phyloP scores from a whole-genome alignment of 345 rosid species.

The Luvunga scandens region DNA sequence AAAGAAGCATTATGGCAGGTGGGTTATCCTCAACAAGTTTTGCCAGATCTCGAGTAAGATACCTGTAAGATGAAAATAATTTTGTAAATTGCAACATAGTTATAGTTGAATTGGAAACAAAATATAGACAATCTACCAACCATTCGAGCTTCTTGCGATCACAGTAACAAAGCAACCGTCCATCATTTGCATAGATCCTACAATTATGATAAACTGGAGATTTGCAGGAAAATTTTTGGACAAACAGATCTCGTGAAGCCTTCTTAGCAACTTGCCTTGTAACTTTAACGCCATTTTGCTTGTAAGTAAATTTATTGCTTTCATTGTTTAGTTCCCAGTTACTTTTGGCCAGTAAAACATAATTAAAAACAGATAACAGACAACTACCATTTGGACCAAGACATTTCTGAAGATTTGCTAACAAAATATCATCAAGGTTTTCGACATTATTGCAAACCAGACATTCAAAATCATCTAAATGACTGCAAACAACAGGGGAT shows the following conservation, averaged over 20 bases:
- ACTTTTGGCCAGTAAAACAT: conserved; percentile 56
- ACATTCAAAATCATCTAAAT: conserved; percentile 50
- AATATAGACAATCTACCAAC: conserved; percentile 34
- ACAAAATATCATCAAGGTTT: conserved; percentile 43
- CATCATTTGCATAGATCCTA: conserved; percentile 93
- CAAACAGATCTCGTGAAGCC: conserved; percentile 77
- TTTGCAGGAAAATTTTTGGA: conserved; percentile 93
- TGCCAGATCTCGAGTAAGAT: conserved; percentile 70
- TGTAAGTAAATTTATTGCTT: conserved; percentile 32
- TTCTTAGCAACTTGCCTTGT: conserved; percentile 56
- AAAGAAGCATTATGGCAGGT: conserved; percentile 85
- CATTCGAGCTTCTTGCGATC: conserved; percentile 91
- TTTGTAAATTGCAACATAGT: conserved; percentile 9
- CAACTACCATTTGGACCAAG: conserved; percentile 78
- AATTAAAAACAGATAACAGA: conserved; percentile 66
- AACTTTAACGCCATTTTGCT: conserved; percentile 51
- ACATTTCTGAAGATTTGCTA: conserved; percentile 57
- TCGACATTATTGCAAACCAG: conserved; percentile 42
- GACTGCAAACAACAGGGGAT: conserved; percentile 69
- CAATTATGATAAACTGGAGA: conserved; percentile 96
- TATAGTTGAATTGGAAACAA: conserved; percentile 9
- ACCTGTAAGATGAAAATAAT: conserved; percentile 44
- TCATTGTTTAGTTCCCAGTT: conserved; percentile 32
- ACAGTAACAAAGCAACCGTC: conserved; percentile 87
- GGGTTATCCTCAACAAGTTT: conserved; percentile 78